These are phyloP conservation scores for Ceratocystis harringtonii DNA, from an alignment of 2,329 filamentous ascomycete species.

Conservation along the genomic window DNA sequence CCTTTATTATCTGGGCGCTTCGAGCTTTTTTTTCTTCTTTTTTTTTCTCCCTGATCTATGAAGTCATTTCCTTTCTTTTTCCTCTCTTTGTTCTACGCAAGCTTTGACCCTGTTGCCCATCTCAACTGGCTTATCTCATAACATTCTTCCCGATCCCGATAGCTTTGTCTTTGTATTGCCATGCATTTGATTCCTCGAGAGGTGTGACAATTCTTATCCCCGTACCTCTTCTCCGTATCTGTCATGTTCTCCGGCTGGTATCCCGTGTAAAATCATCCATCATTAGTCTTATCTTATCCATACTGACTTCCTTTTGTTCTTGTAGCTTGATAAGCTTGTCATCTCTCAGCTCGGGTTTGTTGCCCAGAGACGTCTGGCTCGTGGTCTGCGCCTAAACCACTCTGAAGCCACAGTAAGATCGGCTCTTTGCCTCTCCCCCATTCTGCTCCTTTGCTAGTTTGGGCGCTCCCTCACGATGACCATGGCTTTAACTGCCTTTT, in stretches of 20 bases:
- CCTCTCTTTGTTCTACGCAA: background rate
- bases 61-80: background rate
- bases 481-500: background rate
- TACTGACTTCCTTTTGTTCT: slow-evolving; percentile 7
- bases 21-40: background rate
- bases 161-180: background rate
- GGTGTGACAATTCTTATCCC: slow-evolving; percentile 24
- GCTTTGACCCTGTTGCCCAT: too few species aligned
- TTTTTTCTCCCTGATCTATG: background rate
- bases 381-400: slow-evolving; percentile 81
- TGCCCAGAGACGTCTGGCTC: slow-evolving; percentile 73
- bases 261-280: background rate
- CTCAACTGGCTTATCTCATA: too few species aligned
- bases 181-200: slow-evolving; percentile 38
- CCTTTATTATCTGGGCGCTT: background rate
- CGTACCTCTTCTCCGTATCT: background rate
- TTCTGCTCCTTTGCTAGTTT: background rate
- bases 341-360: slow-evolving; percentile 79
- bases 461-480: slow-evolving; percentile 14
- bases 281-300: too few species aligned
- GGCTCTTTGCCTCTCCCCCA: background rate
- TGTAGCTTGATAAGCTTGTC: slow-evolving; percentile 84
- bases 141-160: too few species aligned
- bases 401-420: slow-evolving; percentile 60
- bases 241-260: background rate